Evolutionary conservation across 2,329 filamentous ascomycete species (phyloP), one percentile per base, ranked within the genome.

Genomic region (Pestalotiopsis sp.): DNA sequence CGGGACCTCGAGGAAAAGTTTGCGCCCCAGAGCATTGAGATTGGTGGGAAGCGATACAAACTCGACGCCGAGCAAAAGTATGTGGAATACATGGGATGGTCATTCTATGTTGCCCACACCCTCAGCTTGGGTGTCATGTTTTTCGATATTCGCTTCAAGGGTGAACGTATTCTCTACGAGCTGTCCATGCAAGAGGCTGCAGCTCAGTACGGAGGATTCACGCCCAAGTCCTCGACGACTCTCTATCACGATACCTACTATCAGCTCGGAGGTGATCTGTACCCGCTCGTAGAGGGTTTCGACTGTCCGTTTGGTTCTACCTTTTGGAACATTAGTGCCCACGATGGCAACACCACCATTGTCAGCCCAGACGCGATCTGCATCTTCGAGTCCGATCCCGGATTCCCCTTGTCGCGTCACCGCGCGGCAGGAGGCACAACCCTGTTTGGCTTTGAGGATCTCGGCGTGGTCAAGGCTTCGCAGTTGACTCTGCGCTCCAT

Each of bases 81-180:
- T 69, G 78, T 88, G 44, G 82, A 83, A 68, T 87, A 82, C 79
- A 82, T 87, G 76, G 84, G 83, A 20, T 88, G 83, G 76, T 79
- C 80, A 3, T 86, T 87, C 74, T 87, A 85, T 74, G 76, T 86
- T 24, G 75, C 80, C 11, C 82, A 80, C 69, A 79, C 79, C 5
- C 80, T 80, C 55, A 77, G 81, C 2, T 79, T 82, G 1, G 85
- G 83, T 1, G 70, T 86, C 10, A 80, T 78, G 69, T 75, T 86
- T 13, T 84, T 80, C 71, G 84, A 87, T 70, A 83, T 87, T 69
- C 79, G 78, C 24, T 86, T 84, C 76, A 83, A 83, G 70, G 82
- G 81, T 13, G 80, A 86, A 69, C 78, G 84, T 1, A 79, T 87
- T 57, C 76, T 87, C 59, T 87, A 87, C 71, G 84, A 87, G 74